These are phyloP conservation scores for Euphorbia peplus DNA, from an alignment of 345 rosid genomes.

Conservation along the genomic window DNA sequence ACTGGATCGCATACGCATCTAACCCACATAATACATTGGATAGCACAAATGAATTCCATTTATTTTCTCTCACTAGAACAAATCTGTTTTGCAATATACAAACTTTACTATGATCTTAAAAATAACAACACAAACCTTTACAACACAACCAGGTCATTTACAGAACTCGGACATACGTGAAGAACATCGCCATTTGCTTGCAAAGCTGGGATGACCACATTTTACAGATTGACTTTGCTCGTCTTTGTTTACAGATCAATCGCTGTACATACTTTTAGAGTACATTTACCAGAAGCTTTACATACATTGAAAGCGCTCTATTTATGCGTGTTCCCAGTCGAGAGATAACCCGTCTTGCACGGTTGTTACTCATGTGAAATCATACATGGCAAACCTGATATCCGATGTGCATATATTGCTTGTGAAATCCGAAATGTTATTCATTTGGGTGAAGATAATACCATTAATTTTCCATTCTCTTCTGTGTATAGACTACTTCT, in stretches of 20 bases:
- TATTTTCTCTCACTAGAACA: not conserved
- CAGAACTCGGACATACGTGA: not conserved
- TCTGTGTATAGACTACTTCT: conserved; percentile 1
- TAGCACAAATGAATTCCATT: not conserved
- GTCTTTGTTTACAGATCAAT: not conserved
- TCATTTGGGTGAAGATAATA: not conserved
- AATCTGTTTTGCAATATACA: not conserved
- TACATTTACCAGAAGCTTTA: not conserved
- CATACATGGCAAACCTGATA: not conserved
- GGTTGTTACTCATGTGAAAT: not conserved
- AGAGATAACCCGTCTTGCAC: not conserved
- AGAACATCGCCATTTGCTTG: not conserved
- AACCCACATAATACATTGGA: too few species aligned
- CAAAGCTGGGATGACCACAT: not conserved
- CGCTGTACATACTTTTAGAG: not conserved
- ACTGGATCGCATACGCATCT: too few species aligned
- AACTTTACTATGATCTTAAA: not conserved
- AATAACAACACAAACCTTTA: not conserved
- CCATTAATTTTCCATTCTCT: not conserved
- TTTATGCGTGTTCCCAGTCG: not conserved
- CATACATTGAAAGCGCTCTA: not conserved
- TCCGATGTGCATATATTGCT: not conserved
- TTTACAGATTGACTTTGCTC: not conserved
- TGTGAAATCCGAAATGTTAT: not conserved
- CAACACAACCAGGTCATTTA: not conserved